phyloP scores from a whole-genome alignment of 441 rosid species.

The Gossypium schwendimanii region DNA sequence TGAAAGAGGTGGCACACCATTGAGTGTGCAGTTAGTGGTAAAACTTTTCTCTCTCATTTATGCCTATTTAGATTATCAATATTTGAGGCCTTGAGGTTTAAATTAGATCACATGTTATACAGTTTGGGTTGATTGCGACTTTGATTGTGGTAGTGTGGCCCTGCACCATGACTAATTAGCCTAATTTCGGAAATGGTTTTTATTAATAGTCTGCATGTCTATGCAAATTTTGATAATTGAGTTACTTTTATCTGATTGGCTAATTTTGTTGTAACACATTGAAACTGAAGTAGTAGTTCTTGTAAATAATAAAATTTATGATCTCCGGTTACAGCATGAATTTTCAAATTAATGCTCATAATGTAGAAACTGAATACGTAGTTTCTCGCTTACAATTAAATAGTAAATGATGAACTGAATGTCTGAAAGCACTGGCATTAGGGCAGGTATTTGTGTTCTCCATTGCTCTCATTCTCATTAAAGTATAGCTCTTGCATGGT shows the following conservation, averaged over 20 bases:
- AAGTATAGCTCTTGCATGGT: not conserved
- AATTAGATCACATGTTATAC: not conserved
- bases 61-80: not conserved
- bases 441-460: not conserved
- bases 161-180: not conserved
- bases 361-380: not conserved
- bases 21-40: conserved; percentile 63
- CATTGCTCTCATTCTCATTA: not conserved
- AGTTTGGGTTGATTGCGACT: not conserved
- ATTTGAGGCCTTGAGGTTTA: conserved; percentile 6
- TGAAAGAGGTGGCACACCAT: conserved; percentile 83
- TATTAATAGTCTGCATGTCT: not conserved
- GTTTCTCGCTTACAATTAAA: not conserved
- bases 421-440: not conserved
- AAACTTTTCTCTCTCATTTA: conserved; percentile 27
- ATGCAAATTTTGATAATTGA: not conserved
- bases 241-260: not conserved
- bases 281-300: not conserved
- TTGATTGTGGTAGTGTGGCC: not conserved
- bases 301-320: not conserved
- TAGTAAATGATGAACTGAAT: not conserved
- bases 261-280: not conserved
- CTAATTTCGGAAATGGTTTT: not conserved
- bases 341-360: not conserved
- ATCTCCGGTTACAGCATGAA: not conserved